A percentile compares a stretch with the other conserved stretches of the same genome.
Evolutionary conservation across 2,329 filamentous ascomycete species (phyloP).

Genomic region (Fusarium pseudocircinatum): DNA sequence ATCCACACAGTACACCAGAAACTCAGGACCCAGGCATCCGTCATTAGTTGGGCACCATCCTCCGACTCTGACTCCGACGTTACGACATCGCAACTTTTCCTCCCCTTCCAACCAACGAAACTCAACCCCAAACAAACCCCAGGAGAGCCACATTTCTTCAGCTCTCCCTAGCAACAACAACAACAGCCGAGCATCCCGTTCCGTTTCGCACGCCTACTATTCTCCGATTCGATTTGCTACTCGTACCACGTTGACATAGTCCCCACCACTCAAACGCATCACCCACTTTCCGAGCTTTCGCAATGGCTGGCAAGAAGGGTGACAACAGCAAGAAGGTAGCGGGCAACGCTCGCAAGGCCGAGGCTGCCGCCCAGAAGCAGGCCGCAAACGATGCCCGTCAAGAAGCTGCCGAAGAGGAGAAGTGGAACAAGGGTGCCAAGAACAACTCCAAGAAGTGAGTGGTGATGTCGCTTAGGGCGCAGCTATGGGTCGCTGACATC

Average conservation of each 20-base stretch:
- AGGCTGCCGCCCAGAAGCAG: constrained; percentile 82
- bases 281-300: constrained; percentile 24
- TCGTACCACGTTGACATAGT: constrained; percentile 8
- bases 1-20: constrained; percentile 14
- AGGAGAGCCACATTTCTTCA: constrained; percentile 9
- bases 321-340: constrained; percentile 90
- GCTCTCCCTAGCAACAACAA: background rate
- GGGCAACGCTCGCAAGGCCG: constrained; percentile 92
- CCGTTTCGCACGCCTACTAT: constrained; percentile 2
- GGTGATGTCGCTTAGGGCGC: background rate
- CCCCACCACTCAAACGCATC: constrained; percentile 15
- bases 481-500: constrained; percentile 15
- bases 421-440: constrained; percentile 91
- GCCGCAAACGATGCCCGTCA: constrained; percentile 74
- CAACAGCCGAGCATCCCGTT: background rate
- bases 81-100: constrained; percentile 20
- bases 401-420: constrained; percentile 72
- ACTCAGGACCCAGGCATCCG: constrained; percentile 21
- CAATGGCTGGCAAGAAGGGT: constrained; percentile 78
- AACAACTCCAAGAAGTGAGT: constrained; percentile 86
- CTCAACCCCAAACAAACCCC: background rate
- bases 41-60: constrained; percentile 23
- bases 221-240: constrained; percentile 11
- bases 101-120: background rate
- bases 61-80: constrained; percentile 11